Evolutionary conservation across 2,329 filamentous ascomycete species (phyloP), one percentile per base, ranked within the genome.

Genomic region (Cryphonectria japonica): DNA sequence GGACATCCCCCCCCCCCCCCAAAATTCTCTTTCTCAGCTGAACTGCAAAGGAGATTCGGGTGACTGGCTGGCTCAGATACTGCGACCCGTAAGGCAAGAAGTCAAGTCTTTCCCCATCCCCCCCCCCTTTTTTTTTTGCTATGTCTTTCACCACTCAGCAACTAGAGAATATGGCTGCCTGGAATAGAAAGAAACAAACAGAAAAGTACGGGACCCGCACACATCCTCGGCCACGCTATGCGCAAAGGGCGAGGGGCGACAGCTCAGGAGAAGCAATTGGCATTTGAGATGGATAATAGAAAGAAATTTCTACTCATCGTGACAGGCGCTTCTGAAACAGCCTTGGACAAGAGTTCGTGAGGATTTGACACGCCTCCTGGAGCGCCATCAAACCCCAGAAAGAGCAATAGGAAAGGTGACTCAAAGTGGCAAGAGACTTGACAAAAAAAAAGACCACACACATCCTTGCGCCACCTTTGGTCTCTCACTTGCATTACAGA

Each of bases 71-170:
- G 26, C 11, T 7, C 6, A 8, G 46, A 22, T n/a, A 26, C 19
- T 59, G 54, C 26, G 54, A 32, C 54, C 29, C 60, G n/a, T 41
- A n/a, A 22, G 19, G 37, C 19, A 11, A 41, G n/a, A 13, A 32
- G 3, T 34, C 59, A 34, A 11, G 32, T 14, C 13, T 59, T 59
- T 8, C 6, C 13, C 32, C 32, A 3, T 60, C 1, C 32, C 16
- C 26, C 29, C 14, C 32, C 16, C 32, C 32, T 60, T 60, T 32
- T 26, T 1, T 29, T 32, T 16, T 8, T 7, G n/a, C n/a, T n/a
- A n/a, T n/a, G n/a, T n/a, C n/a, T 7, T 5, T 50, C 39, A 46
- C 62, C 62, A 65, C 62, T 65, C 41, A 65, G 62, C 62, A 26
- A 9, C 43, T 19, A 26, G 41, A 34, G 43, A 65, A 65, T 65